These are phyloP conservation scores for Phragmites australis DNA, from an alignment of 176 grass and related monocot species.

Conservation along the genomic window DNA sequence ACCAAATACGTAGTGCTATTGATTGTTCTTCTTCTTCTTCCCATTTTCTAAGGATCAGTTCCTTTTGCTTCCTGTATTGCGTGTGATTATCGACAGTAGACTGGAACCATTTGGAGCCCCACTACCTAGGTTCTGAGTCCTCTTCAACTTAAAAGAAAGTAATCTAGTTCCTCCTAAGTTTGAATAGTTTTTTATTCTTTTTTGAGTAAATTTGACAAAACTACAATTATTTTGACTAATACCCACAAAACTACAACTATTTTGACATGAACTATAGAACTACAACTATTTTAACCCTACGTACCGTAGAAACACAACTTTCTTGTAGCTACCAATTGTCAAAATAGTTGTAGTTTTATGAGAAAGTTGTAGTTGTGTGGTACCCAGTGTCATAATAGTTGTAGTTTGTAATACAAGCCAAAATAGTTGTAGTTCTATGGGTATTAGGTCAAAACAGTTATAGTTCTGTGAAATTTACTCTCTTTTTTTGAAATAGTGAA, in stretches of 20 bases:
- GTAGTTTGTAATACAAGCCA: not conserved
- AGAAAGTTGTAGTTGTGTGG: not conserved
- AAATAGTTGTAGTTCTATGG: not conserved
- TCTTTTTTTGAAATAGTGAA: not conserved
- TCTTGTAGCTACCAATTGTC: not conserved
- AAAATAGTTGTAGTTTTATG: not conserved
- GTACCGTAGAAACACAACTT: not conserved
- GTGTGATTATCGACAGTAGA: not conserved
- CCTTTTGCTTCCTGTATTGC: not conserved
- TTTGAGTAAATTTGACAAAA: not conserved
- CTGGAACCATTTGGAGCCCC: not conserved
- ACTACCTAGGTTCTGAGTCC: no score
- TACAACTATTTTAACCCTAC: not conserved
- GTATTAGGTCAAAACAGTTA: not conserved
- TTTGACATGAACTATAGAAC: no score
- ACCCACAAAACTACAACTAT: no score
- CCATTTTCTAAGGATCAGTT: not conserved
- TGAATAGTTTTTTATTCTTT: no score
- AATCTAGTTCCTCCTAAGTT: no score
- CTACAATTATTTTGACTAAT: not conserved
- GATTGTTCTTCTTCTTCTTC: not conserved
- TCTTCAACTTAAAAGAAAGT: no score
- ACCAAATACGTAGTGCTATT: not conserved
- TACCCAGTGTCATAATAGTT: not conserved
- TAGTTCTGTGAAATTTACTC: not conserved